These are phyloP conservation scores for Agroathelia rolfsii DNA, from an alignment of 1,284 basidiomycete genomes.

Conservation along the genomic window DNA sequence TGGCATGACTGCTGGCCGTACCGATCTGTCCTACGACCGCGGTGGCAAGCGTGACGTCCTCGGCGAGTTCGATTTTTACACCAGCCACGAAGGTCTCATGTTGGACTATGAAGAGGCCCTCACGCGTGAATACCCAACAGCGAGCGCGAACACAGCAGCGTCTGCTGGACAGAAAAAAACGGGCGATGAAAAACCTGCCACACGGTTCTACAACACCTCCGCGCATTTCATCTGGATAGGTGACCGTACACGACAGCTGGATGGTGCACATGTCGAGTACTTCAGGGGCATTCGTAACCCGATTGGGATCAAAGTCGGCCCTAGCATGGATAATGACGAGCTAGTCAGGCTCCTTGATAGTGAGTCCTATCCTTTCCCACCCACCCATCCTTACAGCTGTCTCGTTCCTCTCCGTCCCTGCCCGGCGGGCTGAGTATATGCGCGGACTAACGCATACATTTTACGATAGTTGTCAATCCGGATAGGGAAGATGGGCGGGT, in stretches of 20 bases:
- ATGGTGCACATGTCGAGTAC: constrained; percentile 93
- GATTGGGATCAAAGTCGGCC: constrained; percentile 94
- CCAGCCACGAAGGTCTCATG: constrained; percentile 91
- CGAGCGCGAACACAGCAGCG: constrained; percentile 15
- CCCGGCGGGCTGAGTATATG: too few relatives aligned
- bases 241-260: constrained; percentile 89
- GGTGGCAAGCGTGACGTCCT: constrained; percentile 67
- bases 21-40: constrained; percentile 47
- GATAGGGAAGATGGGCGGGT: constrained; percentile 75
- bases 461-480: constrained; percentile 71
- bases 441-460: constrained; percentile 1
- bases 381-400: constrained; percentile 6
- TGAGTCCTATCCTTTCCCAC: constrained; percentile 28
- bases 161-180: too few relatives aligned
- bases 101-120: constrained; percentile 90
- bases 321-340: constrained; percentile 75
- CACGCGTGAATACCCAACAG: constrained; percentile 55
- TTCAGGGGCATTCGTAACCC: constrained; percentile 93
- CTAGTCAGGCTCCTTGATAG: constrained; percentile 74
- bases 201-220: constrained; percentile 81
- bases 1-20: constrained; percentile 50
- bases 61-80: constrained; percentile 92
- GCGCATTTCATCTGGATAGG: constrained; percentile 97
- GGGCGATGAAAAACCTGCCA: too few relatives aligned
- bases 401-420: too few relatives aligned